A percentile compares a stretch with the other conserved stretches of the same genome.
Evolutionary conservation across 2,329 filamentous ascomycete species (phyloP).

Genomic region (Elsinoe fawcettii): DNA sequence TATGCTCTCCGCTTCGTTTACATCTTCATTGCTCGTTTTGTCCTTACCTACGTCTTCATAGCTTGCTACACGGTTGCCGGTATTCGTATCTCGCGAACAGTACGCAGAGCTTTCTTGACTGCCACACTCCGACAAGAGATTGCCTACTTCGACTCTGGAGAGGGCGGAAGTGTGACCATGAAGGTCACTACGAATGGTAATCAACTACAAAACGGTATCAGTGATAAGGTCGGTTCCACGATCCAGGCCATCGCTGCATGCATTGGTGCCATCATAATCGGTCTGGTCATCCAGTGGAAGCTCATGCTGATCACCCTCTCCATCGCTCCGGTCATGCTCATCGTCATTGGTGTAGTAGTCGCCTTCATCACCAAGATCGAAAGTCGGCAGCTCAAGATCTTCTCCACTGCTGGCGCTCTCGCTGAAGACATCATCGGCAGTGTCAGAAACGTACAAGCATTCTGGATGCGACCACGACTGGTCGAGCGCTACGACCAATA

Average conservation of each 20-base stretch:
- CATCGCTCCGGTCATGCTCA: constrained; percentile 36
- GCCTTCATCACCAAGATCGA: constrained; percentile 22
- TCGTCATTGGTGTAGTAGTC: constrained; percentile 24
- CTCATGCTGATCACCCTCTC: constrained; percentile 31
- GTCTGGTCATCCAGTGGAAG: constrained; percentile 31
- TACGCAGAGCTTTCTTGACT: constrained; percentile 53
- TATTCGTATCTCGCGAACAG: constrained; percentile 41
- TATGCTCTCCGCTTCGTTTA: constrained; percentile 56
- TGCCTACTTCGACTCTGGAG: constrained; percentile 54
- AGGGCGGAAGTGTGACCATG: constrained; percentile 48
- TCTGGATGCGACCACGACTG: constrained; percentile 35
- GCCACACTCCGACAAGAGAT: constrained; percentile 57
- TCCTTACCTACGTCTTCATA: constrained; percentile 48
- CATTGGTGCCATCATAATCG: constrained; percentile 19
- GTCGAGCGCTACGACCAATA: constrained; percentile 32
- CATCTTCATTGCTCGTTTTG: constrained; percentile 58
- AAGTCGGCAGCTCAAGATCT: constrained; percentile 18
- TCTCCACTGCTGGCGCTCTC: constrained; percentile 34
- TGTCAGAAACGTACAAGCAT: constrained; percentile 38
- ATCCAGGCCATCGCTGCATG: constrained; percentile 21
- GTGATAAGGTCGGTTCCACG: constrained; percentile 27
- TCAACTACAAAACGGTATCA: constrained; percentile 28
- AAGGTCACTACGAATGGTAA: constrained; percentile 50
- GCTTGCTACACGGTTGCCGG: constrained; percentile 39
- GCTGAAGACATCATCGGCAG: constrained; percentile 41